Percentiles rank a stretch among this genome's conserved stretches.
Conservation (phyloP, 192 early-diverging fungal species). For the Coemansia sp. region DNA sequence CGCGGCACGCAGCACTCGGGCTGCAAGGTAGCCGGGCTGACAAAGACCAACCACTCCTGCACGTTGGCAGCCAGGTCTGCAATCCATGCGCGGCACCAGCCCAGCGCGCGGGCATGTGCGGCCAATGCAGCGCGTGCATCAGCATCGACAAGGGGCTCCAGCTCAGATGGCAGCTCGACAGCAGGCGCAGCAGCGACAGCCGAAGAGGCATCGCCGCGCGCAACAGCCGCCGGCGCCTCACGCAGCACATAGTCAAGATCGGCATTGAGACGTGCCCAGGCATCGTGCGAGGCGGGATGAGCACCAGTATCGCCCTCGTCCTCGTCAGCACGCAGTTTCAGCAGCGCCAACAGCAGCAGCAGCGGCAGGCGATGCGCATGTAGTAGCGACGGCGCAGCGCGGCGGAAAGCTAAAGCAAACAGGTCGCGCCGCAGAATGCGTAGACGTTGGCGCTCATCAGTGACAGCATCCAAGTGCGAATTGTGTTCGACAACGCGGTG, state of each 20-base stretch:
- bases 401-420: constrained; percentile 76
- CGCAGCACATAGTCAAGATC: constrained; percentile 48
- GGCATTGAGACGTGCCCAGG: constrained; percentile 41
- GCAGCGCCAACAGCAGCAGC: constrained; percentile 82
- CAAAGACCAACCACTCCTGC: constrained; percentile 22
- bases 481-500: constrained; percentile 77
- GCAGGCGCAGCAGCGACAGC: not conserved
- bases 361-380: constrained; percentile 93
- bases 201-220: not conserved
- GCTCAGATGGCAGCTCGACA: constrained; percentile 13
- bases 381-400: constrained; percentile 78
- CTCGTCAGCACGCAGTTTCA: constrained; percentile 68
- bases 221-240: constrained; percentile 7
- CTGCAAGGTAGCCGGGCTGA: constrained; percentile 10
- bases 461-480: constrained; percentile 60
- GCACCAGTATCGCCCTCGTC: constrained; percentile 21
- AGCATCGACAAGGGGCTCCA: constrained; percentile 24
- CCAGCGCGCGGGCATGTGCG: constrained; percentile 22
- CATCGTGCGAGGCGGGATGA: constrained; percentile 22
- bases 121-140: constrained; percentile 19
- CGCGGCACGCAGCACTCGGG: constrained; percentile 39
- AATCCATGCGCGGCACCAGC: constrained; percentile 47
- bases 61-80: constrained; percentile 1
- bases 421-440: constrained; percentile 75
- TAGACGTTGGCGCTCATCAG: constrained; percentile 72